Percentiles rank a stretch among this genome's conserved stretches.
These are phyloP conservation scores for Juglanconis sp. DNA, from an alignment of 2,329 filamentous ascomycete species.

Conservation along the genomic window DNA sequence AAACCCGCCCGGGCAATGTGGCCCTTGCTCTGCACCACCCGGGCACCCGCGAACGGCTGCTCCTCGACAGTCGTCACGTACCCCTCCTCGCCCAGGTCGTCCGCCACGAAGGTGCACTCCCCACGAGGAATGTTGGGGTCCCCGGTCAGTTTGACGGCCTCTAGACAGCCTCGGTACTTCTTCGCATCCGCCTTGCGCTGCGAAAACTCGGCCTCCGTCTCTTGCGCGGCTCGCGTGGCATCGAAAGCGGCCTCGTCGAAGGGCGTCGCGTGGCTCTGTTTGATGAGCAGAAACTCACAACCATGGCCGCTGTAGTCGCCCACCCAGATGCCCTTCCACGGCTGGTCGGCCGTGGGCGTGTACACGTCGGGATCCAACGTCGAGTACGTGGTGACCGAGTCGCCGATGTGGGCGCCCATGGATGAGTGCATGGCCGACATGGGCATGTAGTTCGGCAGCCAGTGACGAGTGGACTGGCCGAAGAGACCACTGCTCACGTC, in stretches of 20 bases:
- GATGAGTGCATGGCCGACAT: conserved; percentile 16
- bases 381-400: conserved; percentile 59
- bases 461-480: conserved; percentile 17
- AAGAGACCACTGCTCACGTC: conserved; percentile 16
- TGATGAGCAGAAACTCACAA: conserved; percentile 79
- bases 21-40: conserved; percentile 70
- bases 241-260: conserved; percentile 39
- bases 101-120: conserved; percentile 75
- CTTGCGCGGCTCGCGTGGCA: conserved; percentile 30
- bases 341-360: conserved; percentile 74
- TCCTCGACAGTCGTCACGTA: conserved; percentile 63
- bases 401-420: conserved; percentile 48
- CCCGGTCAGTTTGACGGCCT: conserved; percentile 88
- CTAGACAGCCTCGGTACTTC: conserved; percentile 65
- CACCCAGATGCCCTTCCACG: conserved; percentile 87
- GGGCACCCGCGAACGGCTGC: conserved; percentile 66
- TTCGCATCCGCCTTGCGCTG: conserved; percentile 42
- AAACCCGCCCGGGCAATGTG: conserved; percentile 78
- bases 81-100: conserved; percentile 69
- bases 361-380: conserved; percentile 75
- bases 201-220: conserved; percentile 46
- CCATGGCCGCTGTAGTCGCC: conserved; percentile 87
- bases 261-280: conserved; percentile 61
- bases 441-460: conserved; percentile 16
- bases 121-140: conserved; percentile 87